Evolutionary conservation across 345 rosid species (phyloP).

Genomic region (Geranium rotundifolium): DNA sequence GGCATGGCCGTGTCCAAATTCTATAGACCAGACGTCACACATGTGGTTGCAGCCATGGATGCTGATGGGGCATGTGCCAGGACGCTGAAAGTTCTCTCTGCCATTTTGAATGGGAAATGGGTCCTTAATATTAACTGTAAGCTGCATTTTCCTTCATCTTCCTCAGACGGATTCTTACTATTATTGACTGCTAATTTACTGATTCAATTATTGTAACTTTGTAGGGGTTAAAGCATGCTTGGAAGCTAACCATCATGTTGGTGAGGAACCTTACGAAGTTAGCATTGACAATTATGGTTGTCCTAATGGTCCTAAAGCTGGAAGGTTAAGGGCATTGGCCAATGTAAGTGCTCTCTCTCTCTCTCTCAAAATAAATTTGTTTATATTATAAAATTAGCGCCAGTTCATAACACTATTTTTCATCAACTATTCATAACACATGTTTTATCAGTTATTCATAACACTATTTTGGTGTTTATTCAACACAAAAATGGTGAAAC

Average conservation of each 20-base stretch:
- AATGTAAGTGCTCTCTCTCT: slow-evolving; percentile 27
- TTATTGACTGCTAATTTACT: slow-evolving; percentile 7
- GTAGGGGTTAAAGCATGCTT: slow-evolving; percentile 82
- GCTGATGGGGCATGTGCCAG: slow-evolving; percentile 70
- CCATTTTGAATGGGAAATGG: slow-evolving; percentile 73
- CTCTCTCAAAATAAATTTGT: background rate
- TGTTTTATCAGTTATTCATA: no score
- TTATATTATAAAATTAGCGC: no score
- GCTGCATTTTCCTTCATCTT: slow-evolving; percentile 17
- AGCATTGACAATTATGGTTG: slow-evolving; percentile 62
- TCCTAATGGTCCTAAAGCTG: slow-evolving; percentile 53
- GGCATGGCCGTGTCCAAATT: slow-evolving; percentile 51
- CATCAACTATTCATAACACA: no score
- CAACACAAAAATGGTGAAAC: no score
- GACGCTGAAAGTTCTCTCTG: slow-evolving; percentile 81
- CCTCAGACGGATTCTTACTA: background rate
- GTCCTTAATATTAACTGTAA: slow-evolving; percentile 63
- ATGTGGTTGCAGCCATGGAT: slow-evolving; percentile 70
- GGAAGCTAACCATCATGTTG: slow-evolving; percentile 29
- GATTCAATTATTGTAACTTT: slow-evolving; percentile 1
- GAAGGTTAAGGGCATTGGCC: slow-evolving; percentile 47
- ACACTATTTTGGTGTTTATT: background rate
- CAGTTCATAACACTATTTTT: no score
- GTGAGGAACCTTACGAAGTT: slow-evolving; percentile 60
- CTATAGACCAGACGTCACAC: slow-evolving; percentile 74